Percentiles rank a stretch among this genome's conserved stretches.
Evolutionary conservation across 1,284 basidiomycete genomes (phyloP).

Genomic region (Irpex rosettiformis): DNA sequence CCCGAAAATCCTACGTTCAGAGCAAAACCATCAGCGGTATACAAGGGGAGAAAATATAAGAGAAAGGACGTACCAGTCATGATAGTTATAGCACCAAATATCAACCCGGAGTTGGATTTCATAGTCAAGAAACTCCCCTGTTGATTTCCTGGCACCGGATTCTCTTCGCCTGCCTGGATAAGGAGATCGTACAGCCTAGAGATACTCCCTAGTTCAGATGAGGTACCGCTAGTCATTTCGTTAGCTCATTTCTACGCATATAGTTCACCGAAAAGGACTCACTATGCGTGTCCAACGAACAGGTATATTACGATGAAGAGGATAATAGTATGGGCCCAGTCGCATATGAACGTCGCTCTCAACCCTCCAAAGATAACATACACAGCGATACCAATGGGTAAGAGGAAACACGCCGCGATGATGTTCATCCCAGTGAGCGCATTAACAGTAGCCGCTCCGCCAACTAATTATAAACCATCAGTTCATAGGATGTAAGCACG

Average conservation of each 20-base stretch:
- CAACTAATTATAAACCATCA: conserved; percentile 5
- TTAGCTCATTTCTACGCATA: too few relatives aligned
- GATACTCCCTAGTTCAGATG: conserved; percentile 57
- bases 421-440: conserved; percentile 81
- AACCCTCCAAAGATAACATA: conserved; percentile 50
- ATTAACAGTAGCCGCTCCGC: conserved; percentile 73
- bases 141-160: conserved; percentile 63
- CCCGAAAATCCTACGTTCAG: conserved; percentile 37
- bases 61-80: conserved; percentile 28
- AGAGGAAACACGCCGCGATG: conserved; percentile 79
- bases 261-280: too few relatives aligned
- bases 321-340: conserved; percentile 48
- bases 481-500: too few relatives aligned
- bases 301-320: conserved; percentile 45
- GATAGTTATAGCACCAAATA: conserved; percentile 49
- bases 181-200: conserved; percentile 58
- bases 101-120: conserved; percentile 49
- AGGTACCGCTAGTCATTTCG: conserved; percentile 52
- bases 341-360: conserved; percentile 51
- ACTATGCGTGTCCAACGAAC: conserved; percentile 42
- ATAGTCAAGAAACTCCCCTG: conserved; percentile 72
- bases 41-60: background rate
- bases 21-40: background rate
- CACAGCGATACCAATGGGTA: conserved; percentile 48
- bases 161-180: conserved; percentile 38